Base-by-base conservation (phyloP, 495 filamentous ascomycete species). In the Lasiosphaeria ovina region DNA sequence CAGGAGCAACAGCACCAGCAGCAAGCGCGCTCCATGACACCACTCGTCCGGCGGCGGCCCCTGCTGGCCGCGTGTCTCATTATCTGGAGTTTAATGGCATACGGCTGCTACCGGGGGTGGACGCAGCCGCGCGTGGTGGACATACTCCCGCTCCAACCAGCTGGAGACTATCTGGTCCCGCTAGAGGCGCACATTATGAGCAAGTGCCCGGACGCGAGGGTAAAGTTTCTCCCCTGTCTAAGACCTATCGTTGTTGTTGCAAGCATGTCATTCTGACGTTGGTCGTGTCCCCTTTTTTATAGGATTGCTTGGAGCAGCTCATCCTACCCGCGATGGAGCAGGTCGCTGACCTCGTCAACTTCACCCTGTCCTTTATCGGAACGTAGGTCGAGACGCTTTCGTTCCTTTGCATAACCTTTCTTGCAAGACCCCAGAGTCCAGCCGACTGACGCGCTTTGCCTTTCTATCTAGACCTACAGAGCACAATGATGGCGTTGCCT, bases 181-280 rank as follows among this genome's bases (percentile, higher is more conserved):
- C 77, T 98, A 8, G 94, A 98, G 69, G 89, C 90, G 57, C 91
- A 95, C 68, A 89, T 96, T 61, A 97, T 96, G 88, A 89, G 87
- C 74, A 97, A 98, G 77, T 98, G 94, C 66, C 94, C 94, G 1
- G 91, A 95, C 72, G 89, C 90, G 3, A 81, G 76, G 69, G 77
- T 77, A 56, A 17, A 72, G 48, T 32, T 17, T 38, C 53, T 17
- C 11, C 33, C 12, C 10, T 5, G 4, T 42, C 5, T 32, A 12
- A 50, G 11, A 36, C 36, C 11, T 14, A 54, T 5, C 12, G 44
- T 8, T 24, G 24, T 24, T 24, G 24, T 24, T 24, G 24, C 24
- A 24, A 24, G 24, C 24, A 11, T 32, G 35, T 16, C 12, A 17
- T 10, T 45, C 31, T 24, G n/a, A 35, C 38, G 24, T 24, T 24